These are phyloP conservation scores for Exophiala oligosperma DNA, from an alignment of 2,329 filamentous ascomycete genomes.

Conservation along the genomic window DNA sequence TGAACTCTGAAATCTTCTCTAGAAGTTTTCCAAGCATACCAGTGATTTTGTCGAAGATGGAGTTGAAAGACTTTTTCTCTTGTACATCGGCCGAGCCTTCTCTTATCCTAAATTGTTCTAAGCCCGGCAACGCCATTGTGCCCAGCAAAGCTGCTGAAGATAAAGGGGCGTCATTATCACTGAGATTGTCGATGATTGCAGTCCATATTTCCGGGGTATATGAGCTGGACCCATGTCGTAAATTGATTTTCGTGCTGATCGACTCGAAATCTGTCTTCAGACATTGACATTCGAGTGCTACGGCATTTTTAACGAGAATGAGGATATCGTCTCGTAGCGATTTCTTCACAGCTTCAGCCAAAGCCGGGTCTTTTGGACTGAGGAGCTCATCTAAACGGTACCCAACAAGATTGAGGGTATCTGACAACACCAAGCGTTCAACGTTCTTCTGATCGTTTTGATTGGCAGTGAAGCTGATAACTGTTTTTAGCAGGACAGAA, in stretches of 20 bases:
- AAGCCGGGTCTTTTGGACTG: conserved; percentile 38
- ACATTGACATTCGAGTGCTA: conserved; percentile 71
- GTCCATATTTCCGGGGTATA: conserved; percentile 79
- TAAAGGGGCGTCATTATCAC: conserved; percentile 67
- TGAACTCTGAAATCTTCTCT: conserved; percentile 76
- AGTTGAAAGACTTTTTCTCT: conserved; percentile 74
- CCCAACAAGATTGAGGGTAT: conserved; percentile 48
- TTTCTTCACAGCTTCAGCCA: conserved; percentile 49
- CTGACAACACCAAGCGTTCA: conserved; percentile 49
- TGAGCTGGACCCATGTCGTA: conserved; percentile 67
- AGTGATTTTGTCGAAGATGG: conserved; percentile 63
- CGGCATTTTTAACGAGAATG: conserved; percentile 64
- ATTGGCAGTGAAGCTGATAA: conserved; percentile 50
- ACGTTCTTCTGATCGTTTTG: conserved; percentile 46
- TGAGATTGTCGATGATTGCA: conserved; percentile 67
- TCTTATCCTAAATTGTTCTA: conserved; percentile 69
- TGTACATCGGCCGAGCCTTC: conserved; percentile 37
- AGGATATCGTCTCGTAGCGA: conserved; percentile 56
- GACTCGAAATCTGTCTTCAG: conserved; percentile 68
- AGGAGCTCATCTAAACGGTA: conserved; percentile 59
- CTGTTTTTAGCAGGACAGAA: conserved; percentile 45
- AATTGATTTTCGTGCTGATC: conserved; percentile 59
- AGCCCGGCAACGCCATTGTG: conserved; percentile 66
- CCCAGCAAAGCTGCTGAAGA: conserved; percentile 72
- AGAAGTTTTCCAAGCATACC: conserved; percentile 70